Evolutionary conservation across 352 stramenopile species (phyloP).

Genomic region (Phytopythium helicoides): DNA sequence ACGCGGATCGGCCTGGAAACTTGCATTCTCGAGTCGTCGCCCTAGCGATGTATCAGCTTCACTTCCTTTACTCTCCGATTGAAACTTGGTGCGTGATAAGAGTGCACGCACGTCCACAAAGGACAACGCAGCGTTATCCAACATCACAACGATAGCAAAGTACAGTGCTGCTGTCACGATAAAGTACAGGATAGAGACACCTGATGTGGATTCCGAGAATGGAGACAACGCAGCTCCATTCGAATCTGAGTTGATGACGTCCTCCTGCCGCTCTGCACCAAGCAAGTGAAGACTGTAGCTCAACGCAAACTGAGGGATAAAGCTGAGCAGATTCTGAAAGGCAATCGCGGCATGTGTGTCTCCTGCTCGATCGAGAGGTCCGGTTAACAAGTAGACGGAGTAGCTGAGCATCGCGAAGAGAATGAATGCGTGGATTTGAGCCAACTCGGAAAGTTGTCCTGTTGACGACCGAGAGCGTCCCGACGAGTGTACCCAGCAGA

Average conservation of each 20-base stretch:
- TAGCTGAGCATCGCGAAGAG: slow-evolving; percentile 14
- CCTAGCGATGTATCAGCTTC: background rate
- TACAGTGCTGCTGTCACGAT: slow-evolving; percentile 36
- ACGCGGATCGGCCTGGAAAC: slow-evolving; percentile 4
- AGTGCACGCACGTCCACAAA: slow-evolving; percentile 2
- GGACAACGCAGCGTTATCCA: slow-evolving; percentile 23
- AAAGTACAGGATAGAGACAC: slow-evolving; percentile 41
- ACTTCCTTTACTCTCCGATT: background rate
- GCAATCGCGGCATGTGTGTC: background rate
- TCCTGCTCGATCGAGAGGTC: background rate
- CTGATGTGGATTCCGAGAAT: slow-evolving; percentile 11
- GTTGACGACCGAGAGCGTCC: background rate
- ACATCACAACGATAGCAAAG: slow-evolving; percentile 25
- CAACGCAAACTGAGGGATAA: slow-evolving; percentile 24
- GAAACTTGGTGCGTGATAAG: background rate
- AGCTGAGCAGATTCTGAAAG: slow-evolving; percentile 16
- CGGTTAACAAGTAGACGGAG: slow-evolving; percentile 10
- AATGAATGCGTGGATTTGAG: slow-evolving; percentile 12
- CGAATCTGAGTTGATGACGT: background rate
- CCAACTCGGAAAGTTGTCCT: background rate
- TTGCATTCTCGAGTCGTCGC: background rate
- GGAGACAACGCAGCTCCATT: background rate
- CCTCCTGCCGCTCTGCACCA: background rate
- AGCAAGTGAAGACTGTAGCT: slow-evolving; percentile 16
- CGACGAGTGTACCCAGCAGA: background rate